Evolutionary conservation across 257 asterid species (phyloP).

Genomic region (Salvia rosmarinus): DNA sequence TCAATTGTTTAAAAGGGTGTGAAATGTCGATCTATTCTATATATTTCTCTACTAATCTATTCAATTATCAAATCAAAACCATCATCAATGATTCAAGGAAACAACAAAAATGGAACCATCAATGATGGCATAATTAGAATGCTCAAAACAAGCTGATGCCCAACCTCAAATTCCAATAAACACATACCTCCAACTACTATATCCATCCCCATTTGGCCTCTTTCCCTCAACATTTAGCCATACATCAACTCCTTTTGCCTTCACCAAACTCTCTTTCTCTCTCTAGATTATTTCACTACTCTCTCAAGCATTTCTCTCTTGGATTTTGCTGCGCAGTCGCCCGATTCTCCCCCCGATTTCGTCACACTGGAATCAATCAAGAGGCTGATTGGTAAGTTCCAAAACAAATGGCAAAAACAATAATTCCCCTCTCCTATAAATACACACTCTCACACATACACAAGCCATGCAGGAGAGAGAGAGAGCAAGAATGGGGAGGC

Average conservation of each 20-base stretch:
- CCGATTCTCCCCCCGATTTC: constrained; percentile 32
- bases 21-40: not conserved
- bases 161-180: constrained; percentile 47
- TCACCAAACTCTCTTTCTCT: constrained; percentile 30
- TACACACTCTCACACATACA: constrained; percentile 1
- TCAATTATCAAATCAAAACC: no score
- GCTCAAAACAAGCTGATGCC: constrained; percentile 49
- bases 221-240: constrained; percentile 39
- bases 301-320: constrained; percentile 34
- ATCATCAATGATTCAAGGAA: not conserved
- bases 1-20: constrained; percentile 1
- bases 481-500: constrained; percentile 39
- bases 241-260: constrained; percentile 34
- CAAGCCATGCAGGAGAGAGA: not conserved
- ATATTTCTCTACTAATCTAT: no score
- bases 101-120: constrained; percentile 21
- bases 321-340: constrained; percentile 39
- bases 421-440: constrained; percentile 34
- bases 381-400: constrained; percentile 37
- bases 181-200: constrained; percentile 47
- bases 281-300: constrained; percentile 27
- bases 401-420: constrained; percentile 40
- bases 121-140: not conserved
- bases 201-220: constrained; percentile 34
- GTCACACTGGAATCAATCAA: constrained; percentile 39